Percentiles rank a stretch among this genome's conserved stretches.
These are phyloP conservation scores for Straminergon stramineum DNA, from an alignment of 225 moss, liverwort and hornwort genomes.

Conservation along the genomic window DNA sequence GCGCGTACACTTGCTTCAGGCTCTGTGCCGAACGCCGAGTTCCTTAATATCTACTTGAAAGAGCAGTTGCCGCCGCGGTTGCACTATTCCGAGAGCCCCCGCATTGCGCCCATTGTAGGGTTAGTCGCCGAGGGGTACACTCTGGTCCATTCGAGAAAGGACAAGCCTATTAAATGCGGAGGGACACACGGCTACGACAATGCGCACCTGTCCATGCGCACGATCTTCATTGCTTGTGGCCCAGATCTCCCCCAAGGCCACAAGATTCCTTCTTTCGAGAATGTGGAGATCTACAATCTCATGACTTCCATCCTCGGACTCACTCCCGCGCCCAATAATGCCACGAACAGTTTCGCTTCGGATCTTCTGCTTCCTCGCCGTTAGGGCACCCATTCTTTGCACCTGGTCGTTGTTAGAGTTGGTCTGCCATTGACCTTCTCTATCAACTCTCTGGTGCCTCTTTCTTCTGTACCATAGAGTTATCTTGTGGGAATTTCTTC, in stretches of 20 bases:
- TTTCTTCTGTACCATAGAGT: conserved; percentile 6
- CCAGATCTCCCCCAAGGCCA: conserved; percentile 64
- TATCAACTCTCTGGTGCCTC: not conserved
- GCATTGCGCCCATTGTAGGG: conserved; percentile 80
- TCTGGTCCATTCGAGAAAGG: conserved; percentile 20
- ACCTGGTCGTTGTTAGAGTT: not conserved
- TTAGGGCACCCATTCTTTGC: conserved; percentile 32
- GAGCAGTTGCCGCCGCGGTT: conserved; percentile 80
- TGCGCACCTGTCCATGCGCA: conserved; percentile 62
- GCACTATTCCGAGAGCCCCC: conserved; percentile 47
- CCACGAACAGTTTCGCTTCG: conserved; percentile 14
- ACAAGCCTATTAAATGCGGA: conserved; percentile 42
- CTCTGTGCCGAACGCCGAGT: conserved; percentile 60
- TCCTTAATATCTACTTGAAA: conserved; percentile 69
- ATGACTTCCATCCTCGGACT: conserved; percentile 47
- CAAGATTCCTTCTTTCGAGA: conserved; percentile 59
- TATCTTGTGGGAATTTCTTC: not conserved
- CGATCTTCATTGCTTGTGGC: conserved; percentile 76
- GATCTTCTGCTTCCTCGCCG: conserved; percentile 30
- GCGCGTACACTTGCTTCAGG: conserved; percentile 48
- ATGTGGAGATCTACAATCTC: conserved; percentile 53
- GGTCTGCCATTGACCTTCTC: not conserved
- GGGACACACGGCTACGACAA: conserved; percentile 94
- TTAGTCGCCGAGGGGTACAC: conserved; percentile 75
- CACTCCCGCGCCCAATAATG: conserved; percentile 44